Conservation (phyloP, 2,329 filamentous ascomycete genomes). For the Phoma sp. region DNA sequence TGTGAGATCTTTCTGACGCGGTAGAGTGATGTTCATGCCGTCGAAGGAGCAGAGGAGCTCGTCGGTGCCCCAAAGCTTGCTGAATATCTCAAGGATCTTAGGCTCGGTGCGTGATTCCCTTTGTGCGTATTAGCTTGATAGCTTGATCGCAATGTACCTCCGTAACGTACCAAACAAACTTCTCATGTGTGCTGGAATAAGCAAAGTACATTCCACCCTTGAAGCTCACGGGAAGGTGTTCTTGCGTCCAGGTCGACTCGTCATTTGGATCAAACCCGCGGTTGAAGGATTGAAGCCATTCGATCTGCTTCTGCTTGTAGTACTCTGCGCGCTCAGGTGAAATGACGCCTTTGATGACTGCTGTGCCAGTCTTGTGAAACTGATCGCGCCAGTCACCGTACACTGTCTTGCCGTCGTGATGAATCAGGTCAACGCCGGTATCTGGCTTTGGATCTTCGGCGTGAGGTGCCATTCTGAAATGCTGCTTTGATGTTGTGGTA, state of each 20-base stretch:
- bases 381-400: conserved; percentile 50
- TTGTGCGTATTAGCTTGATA: not conserved
- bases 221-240: conserved; percentile 48
- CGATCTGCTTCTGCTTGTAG: conserved; percentile 49
- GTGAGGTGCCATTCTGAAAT: conserved; percentile 23
- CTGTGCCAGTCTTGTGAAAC: conserved; percentile 51
- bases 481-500: not conserved
- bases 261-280: conserved; percentile 48
- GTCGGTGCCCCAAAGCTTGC: conserved; percentile 44
- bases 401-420: conserved; percentile 15
- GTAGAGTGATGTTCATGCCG: conserved; percentile 49
- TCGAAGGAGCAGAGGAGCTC: conserved; percentile 50
- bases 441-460: conserved; percentile 23
- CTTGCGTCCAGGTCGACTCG: conserved; percentile 44
- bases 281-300: conserved; percentile 53
- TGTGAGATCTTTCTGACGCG: conserved; percentile 39
- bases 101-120: conserved; percentile 42
- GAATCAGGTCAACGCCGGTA: conserved; percentile 24
- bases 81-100: conserved; percentile 46
- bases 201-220: conserved; percentile 55
- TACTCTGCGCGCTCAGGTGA: conserved; percentile 47
- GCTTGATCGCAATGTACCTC: not conserved
- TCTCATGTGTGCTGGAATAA: conserved; percentile 49
- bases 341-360: conserved; percentile 51
- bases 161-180: conserved; percentile 49